Evolutionary conservation across 192 early-diverging fungal species (phyloP).

Genomic region (Podila epigama): DNA sequence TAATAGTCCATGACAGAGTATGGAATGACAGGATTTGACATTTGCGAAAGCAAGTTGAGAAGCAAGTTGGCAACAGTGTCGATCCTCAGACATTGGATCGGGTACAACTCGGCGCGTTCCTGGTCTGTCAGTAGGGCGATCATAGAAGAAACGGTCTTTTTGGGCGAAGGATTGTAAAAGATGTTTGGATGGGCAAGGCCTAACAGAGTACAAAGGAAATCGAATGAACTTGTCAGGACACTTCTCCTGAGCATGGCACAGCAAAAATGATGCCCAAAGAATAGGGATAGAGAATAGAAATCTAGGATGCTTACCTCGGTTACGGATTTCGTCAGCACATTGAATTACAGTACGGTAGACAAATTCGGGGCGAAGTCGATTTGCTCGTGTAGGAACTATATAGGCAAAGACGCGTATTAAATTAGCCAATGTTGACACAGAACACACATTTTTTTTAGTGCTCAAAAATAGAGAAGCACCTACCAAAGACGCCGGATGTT

Average conservation of each 20-base stretch:
- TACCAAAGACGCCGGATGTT: slow-evolving; percentile 43
- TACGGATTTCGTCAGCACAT: slow-evolving; percentile 43
- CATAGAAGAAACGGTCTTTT: slow-evolving; percentile 44
- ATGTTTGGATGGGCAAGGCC: slow-evolving; percentile 25
- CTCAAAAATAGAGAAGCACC: background rate
- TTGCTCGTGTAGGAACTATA: slow-evolving; percentile 26
- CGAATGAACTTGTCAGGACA: no score
- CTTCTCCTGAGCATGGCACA: no score
- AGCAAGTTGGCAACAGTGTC: slow-evolving; percentile 36
- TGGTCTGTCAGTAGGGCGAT: slow-evolving; percentile 36
- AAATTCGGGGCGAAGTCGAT: slow-evolving; percentile 44
- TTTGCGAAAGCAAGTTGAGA: slow-evolving; percentile 41
- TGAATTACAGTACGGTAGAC: slow-evolving; percentile 32
- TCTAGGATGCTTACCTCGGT: slow-evolving; percentile 13
- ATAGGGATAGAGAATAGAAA: no score
- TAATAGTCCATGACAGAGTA: slow-evolving; percentile 37
- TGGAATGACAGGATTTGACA: slow-evolving; percentile 47
- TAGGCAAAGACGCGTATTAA: background rate
- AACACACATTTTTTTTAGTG: background rate
- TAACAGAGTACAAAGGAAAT: background rate
- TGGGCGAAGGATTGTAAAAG: slow-evolving; percentile 34
- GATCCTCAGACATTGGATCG: slow-evolving; percentile 37
- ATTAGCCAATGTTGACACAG: background rate
- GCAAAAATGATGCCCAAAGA: no score
- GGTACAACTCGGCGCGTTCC: slow-evolving; percentile 19